These are phyloP conservation scores for Solanum neorickii DNA, from an alignment of 257 asterid genomes.

Conservation along the genomic window DNA sequence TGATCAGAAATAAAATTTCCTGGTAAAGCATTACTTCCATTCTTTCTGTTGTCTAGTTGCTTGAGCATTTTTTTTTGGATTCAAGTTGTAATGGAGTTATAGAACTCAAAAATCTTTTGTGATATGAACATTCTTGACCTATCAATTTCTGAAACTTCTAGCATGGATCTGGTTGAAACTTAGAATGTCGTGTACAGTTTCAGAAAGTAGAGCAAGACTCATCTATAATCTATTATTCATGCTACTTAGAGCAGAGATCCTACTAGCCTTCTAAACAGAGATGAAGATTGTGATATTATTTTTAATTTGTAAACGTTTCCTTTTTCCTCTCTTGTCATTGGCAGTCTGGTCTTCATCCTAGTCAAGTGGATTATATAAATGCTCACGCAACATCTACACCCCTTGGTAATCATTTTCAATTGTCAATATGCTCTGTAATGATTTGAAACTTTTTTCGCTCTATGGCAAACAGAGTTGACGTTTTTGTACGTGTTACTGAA, in stretches of 20 bases:
- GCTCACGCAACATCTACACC: slow-evolving; percentile 99
- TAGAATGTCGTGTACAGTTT: neutral
- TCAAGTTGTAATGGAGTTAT: neutral
- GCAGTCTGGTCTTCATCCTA: slow-evolving; percentile 76
- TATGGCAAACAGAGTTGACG: neutral
- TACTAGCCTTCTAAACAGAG: neutral
- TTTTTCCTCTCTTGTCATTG: slow-evolving; percentile 7
- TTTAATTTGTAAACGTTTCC: neutral
- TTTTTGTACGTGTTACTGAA: neutral
- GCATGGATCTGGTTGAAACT: neutral
- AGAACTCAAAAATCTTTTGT: neutral
- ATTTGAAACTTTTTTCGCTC: neutral
- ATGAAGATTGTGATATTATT: neutral
- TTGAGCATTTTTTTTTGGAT: neutral
- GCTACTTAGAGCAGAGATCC: neutral
- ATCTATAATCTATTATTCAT: neutral
- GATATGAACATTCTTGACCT: neutral
- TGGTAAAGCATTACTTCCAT: neutral
- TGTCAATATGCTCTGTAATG: neutral
- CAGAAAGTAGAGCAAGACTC: neutral
- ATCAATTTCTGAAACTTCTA: neutral
- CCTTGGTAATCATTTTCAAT: slow-evolving; percentile 43
- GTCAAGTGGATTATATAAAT: slow-evolving; percentile 84
- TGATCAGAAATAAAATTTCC: neutral
- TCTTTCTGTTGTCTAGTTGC: neutral